A percentile compares a stretch with the other conserved stretches of the same genome.
These are phyloP conservation scores for Beta corolliflora DNA, from an alignment of 179 eudicot species.

Conservation along the genomic window DNA sequence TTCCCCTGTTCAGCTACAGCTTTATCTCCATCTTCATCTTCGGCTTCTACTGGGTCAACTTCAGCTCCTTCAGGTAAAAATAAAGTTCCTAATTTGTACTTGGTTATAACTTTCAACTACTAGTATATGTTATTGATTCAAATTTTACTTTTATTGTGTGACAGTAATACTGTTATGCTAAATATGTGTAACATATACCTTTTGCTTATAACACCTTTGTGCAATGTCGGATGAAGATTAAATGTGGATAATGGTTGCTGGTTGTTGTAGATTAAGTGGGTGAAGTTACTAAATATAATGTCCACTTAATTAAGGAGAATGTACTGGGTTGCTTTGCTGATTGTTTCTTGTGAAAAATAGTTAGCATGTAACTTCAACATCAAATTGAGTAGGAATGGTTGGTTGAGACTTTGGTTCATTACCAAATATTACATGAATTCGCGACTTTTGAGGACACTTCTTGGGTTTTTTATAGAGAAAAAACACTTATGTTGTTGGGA, in stretches of 20 bases:
- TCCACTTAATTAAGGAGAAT: background rate
- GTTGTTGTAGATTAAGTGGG: background rate
- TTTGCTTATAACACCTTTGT: background rate
- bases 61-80: slow-evolving; percentile 6
- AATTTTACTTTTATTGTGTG: too few relatives aligned
- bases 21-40: background rate
- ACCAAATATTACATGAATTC: background rate
- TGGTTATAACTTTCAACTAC: background rate
- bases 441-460: too few relatives aligned
- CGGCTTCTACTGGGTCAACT: slow-evolving; percentile 6
- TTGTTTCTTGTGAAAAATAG: background rate
- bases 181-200: background rate
- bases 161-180: background rate
- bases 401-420: background rate
- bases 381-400: background rate
- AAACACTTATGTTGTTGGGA: too few relatives aligned
- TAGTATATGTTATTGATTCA: background rate
- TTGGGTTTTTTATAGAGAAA: too few relatives aligned
- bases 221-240: background rate
- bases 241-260: background rate
- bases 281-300: background rate
- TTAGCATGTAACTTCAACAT: background rate
- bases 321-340: background rate
- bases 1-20: background rate
- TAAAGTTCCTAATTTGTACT: background rate